Conservation (phyloP, 1,284 basidiomycete genomes). For the Irpex sp. region DNA sequence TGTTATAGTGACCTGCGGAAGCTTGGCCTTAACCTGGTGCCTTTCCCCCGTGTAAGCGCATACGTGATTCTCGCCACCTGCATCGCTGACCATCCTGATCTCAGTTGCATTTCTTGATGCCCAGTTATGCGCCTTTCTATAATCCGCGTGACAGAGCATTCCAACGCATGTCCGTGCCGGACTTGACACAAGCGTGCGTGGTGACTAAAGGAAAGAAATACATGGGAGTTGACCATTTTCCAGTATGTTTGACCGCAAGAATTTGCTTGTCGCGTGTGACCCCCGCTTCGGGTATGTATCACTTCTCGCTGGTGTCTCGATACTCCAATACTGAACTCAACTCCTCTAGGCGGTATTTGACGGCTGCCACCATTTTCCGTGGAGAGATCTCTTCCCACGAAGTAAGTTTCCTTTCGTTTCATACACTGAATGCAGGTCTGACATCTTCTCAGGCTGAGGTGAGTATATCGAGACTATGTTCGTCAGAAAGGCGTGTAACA, state of each 20-base stretch:
- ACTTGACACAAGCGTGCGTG: conserved; percentile 65
- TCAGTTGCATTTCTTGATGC: conserved; percentile 87
- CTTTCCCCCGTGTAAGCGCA: conserved; percentile 78
- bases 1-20: conserved; percentile 81
- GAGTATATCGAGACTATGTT: conserved; percentile 20
- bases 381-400: conserved; percentile 80
- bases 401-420: conserved; percentile 41
- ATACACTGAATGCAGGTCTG: conserved; percentile 23
- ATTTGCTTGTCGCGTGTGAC: conserved; percentile 83
- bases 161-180: conserved; percentile 58
- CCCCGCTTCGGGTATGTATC: conserved; percentile 67
- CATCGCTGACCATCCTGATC: background rate
- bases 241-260: conserved; percentile 79
- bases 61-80: background rate
- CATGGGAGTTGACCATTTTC: conserved; percentile 6
- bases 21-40: conserved; percentile 89
- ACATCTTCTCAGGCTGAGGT: conserved; percentile 50
- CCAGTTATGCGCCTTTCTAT: conserved; percentile 82
- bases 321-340: background rate
- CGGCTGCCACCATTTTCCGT: conserved; percentile 85
- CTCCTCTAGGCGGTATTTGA: conserved; percentile 68
- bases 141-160: conserved; percentile 63
- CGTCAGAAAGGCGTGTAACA: conserved; percentile 5
- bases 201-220: background rate
- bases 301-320: background rate